Evolutionary conservation across 345 rosid species (phyloP), one percentile per base, ranked within the genome.

Genomic region (Lumnitzera littorea): DNA sequence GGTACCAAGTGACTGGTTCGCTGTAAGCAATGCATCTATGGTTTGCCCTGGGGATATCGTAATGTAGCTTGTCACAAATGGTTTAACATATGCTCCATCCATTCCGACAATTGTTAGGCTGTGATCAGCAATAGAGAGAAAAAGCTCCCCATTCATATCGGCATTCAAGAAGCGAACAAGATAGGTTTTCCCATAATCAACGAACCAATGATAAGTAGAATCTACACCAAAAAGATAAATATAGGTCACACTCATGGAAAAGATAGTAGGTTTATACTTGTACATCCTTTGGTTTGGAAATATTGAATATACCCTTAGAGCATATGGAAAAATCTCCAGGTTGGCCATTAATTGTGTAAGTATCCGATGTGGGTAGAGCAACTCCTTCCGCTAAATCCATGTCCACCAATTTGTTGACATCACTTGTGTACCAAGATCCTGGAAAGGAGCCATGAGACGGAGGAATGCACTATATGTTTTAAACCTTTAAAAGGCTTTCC

Each of bases 161-260:
- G 72, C 77, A 25, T 76, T 76, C 14, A 76, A 50, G 12, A 76
- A 43, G 5, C 72, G 69, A 31, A 76, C 63, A 46, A 72, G 71
- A 47, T 70, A 53, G 2, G 76, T 76, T 49, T 69, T 71, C 9
- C 74, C 80, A 4, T 68, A 52, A 14, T 31, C 72, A 52, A 76
- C 77, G 1, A 12, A 13, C 68, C 58, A 56, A 15, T 49, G 24
- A 50, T 56, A 65, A 7, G 68, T 64, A 1, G 29, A 51, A 13
- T 46, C 59, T 55, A 12, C 36, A 62, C n/a, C 31, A 53, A 25
- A 24, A 4, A 3, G 13, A 53, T 53, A 17, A 46, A 24, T 8
- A 27, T 24, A 41, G 3, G 17, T 24, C 43, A 36, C 43, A 1
- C 1, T 1, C 10, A 36, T 29, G 43, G 11, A 27, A 27, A 27